Base-by-base conservation (phyloP, 2,329 filamentous ascomycete species). In the Knufia fluminis region DNA sequence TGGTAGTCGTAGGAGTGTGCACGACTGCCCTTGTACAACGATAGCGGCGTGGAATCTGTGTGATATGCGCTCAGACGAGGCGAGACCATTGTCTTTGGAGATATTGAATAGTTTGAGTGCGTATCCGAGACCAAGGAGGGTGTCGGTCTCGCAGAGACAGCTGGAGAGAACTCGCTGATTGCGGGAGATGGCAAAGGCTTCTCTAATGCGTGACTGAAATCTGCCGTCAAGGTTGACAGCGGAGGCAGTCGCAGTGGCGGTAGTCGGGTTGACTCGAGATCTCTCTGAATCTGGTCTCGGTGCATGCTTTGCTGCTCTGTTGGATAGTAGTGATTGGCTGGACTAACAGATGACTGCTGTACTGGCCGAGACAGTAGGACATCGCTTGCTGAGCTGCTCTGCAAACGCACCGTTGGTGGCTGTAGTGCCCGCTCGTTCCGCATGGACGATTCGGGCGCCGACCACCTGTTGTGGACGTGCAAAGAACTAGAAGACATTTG, bases 111-210 rank as follows among this genome's bases (percentile, higher is more conserved):
- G 4, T 23, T 33, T 4, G 43, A 46, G 3, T 46, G 43, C 12
- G 14, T 46, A 26, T 46, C 43, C 8, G 43, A 46, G n/a, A 35
- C 26, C 19, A 46, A n/a, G 14, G 43, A 46, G 9, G 43, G 43
- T 3, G 19, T 26, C 19, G 14, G 23, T 35, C 23, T 17, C n/a
- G 17, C 16, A 14, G 43, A 46, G 17, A 14, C 6, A 2, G 24
- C 16, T 3, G 42, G 28, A 33, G 46, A 42, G 16, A 33, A 42
- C 20, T 49, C 46, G 39, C 46, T 49, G 19, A 23, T 12, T 4
- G 36, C 23, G 16, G 46, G 46, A 9, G 46, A 49, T 16, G 26
- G 9, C 4, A 22, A 35, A 24, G 46, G 36, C 39, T 43, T 42
- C 16, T 43, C 46, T 7, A 22, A 16, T 12, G 8, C 17, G 10